These are phyloP conservation scores for Neurospora sp. DNA, from an alignment of 495 filamentous ascomycete genomes.

Conservation along the genomic window DNA sequence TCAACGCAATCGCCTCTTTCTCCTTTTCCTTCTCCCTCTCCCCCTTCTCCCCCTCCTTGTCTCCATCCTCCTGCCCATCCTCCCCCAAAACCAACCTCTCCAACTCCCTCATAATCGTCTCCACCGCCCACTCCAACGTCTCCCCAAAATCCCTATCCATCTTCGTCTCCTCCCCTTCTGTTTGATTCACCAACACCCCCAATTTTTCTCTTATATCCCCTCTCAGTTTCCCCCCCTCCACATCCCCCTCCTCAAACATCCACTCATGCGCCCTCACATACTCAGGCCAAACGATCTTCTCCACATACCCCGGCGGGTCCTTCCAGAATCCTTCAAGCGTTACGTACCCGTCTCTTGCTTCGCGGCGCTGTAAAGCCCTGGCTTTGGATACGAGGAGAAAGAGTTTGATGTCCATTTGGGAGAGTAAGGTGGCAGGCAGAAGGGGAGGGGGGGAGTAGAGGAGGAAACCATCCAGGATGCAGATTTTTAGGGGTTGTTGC, in stretches of 20 bases:
- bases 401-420: constrained; percentile 58
- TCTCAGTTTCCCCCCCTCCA: constrained; percentile 38
- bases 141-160: constrained; percentile 39
- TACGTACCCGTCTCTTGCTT: constrained; percentile 72
- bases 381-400: constrained; percentile 57
- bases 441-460: constrained; percentile 47
- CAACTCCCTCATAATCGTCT: constrained; percentile 33
- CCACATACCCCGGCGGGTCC: constrained; percentile 89
- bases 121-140: constrained; percentile 46
- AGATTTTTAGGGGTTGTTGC: constrained; percentile 26
- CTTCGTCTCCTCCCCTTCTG: constrained; percentile 13
- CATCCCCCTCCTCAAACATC: constrained; percentile 58
- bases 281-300: constrained; percentile 90
- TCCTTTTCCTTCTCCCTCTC: neutral
- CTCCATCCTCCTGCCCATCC: neutral
- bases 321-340: constrained; percentile 87
- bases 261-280: constrained; percentile 71
- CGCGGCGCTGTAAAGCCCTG: constrained; percentile 54
- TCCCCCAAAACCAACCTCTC: constrained; percentile 12
- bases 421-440: constrained; percentile 28
- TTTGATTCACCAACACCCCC: constrained; percentile 30
- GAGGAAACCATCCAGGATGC: constrained; percentile 73
- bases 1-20: neutral
- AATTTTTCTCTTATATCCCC: constrained; percentile 8
- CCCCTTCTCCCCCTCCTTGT: neutral